A percentile compares a stretch with the other conserved stretches of the same genome.
phyloP scores from a whole-genome alignment of 192 early-diverging fungal genomes.

The Entrophospora sp. region DNA sequence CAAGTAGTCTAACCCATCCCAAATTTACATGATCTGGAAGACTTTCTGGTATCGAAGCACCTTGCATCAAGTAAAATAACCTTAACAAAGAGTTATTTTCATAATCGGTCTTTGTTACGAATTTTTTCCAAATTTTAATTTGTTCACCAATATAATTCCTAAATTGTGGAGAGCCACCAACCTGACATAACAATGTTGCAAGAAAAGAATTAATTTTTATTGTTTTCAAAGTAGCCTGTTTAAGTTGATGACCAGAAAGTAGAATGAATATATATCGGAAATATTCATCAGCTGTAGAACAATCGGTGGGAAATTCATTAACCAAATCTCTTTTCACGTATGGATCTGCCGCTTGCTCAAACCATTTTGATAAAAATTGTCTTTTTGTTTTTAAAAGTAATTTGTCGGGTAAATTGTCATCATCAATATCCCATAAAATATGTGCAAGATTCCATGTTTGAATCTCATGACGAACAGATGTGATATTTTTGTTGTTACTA shows the following conservation, averaged over 20 bases:
- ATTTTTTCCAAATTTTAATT: slow-evolving; percentile 28
- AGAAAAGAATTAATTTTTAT: slow-evolving; percentile 60
- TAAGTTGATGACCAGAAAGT: slow-evolving; percentile 52
- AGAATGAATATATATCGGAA: no score
- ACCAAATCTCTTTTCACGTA: slow-evolving; percentile 35
- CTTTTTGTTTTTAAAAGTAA: no score
- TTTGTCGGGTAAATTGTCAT: no score
- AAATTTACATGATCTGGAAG: no score
- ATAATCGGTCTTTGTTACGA: slow-evolving; percentile 1
- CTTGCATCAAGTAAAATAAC: no score
- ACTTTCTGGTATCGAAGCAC: no score
- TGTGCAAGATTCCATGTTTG: no score
- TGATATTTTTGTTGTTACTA: not conserved
- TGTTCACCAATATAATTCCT: slow-evolving; percentile 33
- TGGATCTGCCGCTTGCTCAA: slow-evolving; percentile 45
- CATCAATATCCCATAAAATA: no score
- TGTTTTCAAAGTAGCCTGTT: slow-evolving; percentile 54
- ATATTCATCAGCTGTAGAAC: no score
- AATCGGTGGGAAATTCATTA: slow-evolving; percentile 18
- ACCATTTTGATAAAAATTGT: slow-evolving; percentile 40
- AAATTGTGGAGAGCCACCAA: slow-evolving; percentile 45
- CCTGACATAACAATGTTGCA: slow-evolving; percentile 70
- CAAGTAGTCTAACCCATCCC: slow-evolving; percentile 60
- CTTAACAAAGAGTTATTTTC: no score
- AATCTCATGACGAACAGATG: no score